Evolutionary conservation across 2,329 filamentous ascomycete genomes (phyloP), one percentile per base, ranked within the genome.

Genomic region (Sarocladium oryzae): DNA sequence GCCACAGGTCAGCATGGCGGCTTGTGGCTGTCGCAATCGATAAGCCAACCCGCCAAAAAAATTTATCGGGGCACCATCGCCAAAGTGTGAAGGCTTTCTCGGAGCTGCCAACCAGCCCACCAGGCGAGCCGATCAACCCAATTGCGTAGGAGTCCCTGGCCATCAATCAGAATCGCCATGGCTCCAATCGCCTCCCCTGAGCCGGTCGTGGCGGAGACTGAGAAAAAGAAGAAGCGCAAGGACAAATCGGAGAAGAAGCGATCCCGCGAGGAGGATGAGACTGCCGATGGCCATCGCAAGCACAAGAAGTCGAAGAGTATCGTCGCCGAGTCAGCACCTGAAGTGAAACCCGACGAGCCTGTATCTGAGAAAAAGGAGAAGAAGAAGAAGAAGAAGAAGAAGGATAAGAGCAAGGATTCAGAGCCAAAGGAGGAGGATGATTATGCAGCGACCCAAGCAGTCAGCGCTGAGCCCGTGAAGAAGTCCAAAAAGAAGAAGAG

Each of bases 221-320:
- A 72, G 6, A 72, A 71, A 60, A 70, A 70, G 55, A 71, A 67
- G 49, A 70, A 69, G 53, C 63, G 61, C 18, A 64, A 62, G 52
- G 58, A 58, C 15, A 66, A 63, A 52, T 62, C 61, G 9, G 61
- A 72, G 41, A 74, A 74, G 63, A 76, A 76, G 64, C 69, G 73
- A 38, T 60, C 65, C 6, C 63, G 72, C 38, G 72, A 75, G 46
- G 72, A 75, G 23, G 71, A 75, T 35, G 59, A 57, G 18, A 52
- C 56, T 7, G 66, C 64, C 36, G 66, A 68, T 43, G 60, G 63
- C 32, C 72, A 76, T 54, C 70, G 71, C 59, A 75, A 73, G 61
- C 67, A 74, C 58, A 77, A 78, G 57, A 75, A 73, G 54, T 73
- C 74, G 4, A 77, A 75, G 62, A 74, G 66, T 68, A 69, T 69